Conservation (phyloP, 2,329 filamentous ascomycete species). For the Sclerotinia minor region DNA sequence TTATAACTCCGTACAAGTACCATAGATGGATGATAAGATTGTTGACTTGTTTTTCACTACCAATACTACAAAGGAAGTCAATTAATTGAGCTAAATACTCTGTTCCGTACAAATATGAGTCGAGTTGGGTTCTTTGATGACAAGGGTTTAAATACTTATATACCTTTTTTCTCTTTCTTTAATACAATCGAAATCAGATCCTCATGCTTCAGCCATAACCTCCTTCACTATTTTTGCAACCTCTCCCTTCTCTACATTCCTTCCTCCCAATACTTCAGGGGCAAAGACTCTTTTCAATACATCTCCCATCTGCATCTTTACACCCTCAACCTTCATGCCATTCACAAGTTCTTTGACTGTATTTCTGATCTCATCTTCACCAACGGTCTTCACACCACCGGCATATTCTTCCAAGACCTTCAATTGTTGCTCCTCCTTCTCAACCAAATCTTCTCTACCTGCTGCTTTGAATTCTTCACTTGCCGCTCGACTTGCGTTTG, state of each 20-base stretch:
- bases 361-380: constrained; percentile 57
- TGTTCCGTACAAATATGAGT: neutral
- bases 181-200: constrained; percentile 1
- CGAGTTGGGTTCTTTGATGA: constrained; percentile 3
- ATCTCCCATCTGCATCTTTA: constrained; percentile 56
- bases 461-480: constrained; percentile 63
- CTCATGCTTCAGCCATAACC: constrained; percentile 36
- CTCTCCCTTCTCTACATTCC: constrained; percentile 62
- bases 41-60: neutral
- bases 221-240: constrained; percentile 64
- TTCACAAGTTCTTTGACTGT: constrained; percentile 55
- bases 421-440: constrained; percentile 68
- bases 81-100: neutral
- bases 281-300: constrained; percentile 62
- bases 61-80: neutral
- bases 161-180: neutral
- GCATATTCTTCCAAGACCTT: constrained; percentile 66
- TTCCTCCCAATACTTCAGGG: constrained; percentile 58
- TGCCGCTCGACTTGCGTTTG: constrained; percentile 58
- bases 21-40: neutral
- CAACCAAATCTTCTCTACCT: constrained; percentile 65
- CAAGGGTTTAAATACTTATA: neutral
- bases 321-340: constrained; percentile 48
- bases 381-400: constrained; percentile 56
- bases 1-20: no score